These are phyloP conservation scores for Coriaria nepalensis DNA, from an alignment of 306 rosid genomes.

Conservation along the genomic window DNA sequence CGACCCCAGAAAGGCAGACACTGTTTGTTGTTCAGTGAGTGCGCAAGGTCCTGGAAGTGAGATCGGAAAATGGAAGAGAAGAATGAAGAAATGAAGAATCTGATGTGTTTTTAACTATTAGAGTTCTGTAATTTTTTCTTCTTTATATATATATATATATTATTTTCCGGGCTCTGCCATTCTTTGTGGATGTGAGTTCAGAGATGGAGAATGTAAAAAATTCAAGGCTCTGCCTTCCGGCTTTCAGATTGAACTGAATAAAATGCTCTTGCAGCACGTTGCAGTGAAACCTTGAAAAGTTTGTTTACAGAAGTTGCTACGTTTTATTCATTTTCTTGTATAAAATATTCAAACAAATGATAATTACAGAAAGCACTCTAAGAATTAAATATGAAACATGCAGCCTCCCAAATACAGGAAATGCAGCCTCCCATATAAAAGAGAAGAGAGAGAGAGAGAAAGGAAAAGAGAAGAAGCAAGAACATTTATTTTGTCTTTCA, in stretches of 20 bases:
- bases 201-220: conserved; percentile 28
- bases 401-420: too few species aligned
- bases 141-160: conserved; percentile 18
- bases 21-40: conserved; percentile 59
- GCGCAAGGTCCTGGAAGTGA: conserved; percentile 49
- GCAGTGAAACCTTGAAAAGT: conserved; percentile 8
- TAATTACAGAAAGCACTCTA: too few species aligned
- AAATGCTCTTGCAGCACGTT: neutral
- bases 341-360: too few species aligned
- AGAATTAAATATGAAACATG: too few species aligned
- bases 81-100: conserved; percentile 11
- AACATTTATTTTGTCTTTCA: too few species aligned
- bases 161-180: conserved; percentile 28
- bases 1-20: conserved; percentile 39
- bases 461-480: too few species aligned
- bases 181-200: conserved; percentile 45
- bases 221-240: conserved; percentile 3
- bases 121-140: conserved; percentile 10
- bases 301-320: conserved; percentile 2
- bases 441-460: too few species aligned
- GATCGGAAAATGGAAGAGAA: conserved; percentile 29
- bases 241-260: conserved; percentile 8
- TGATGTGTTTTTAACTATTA: conserved; percentile 13
- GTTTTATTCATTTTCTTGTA: too few species aligned
- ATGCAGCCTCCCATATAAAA: too few species aligned